Base-by-base conservation (phyloP, 352 stramenopile species). In the Nannochloropsis limnetica region DNA sequence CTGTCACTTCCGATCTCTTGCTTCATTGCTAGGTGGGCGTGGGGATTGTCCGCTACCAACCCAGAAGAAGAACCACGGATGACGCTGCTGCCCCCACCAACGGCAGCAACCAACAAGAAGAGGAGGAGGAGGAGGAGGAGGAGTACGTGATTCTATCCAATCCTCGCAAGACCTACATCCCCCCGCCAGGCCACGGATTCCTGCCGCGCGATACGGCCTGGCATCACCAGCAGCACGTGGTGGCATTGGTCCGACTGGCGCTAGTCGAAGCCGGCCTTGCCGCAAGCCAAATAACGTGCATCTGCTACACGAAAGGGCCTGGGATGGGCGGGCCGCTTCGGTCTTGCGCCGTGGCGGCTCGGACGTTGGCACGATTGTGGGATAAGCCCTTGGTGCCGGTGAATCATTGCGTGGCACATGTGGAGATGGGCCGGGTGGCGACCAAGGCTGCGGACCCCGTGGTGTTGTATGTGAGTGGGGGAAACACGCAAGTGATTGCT, bases 351-450 rank as follows among this genome's bases (percentile, higher is more conserved):
- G 90, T 99, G 1, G 95, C 82, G 32, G 86, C 86, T 5, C 31
- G 86, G 15, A 88, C 80, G 15, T 74, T 89, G 80, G 81, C 81
- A 68, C 83, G 85, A 68, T 81, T 89, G n/a, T 89, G 86, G 86
- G 68, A 81, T 1, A 85, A 81, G 31, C 84, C 85, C 25, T 14
- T 89, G 5, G 79, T 89, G 23, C 85, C 91, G 27, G 96, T 99
- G 80, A 99, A 99, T 90, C 97, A 99, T 88, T 99, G 97, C 89
- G 95, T 99, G 17, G 97, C 93, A 28, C 96, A 99, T 86, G 99
- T 99, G 87, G 96, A 99, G 91, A 99, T 99, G 97, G 97, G 96
- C 14, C 90, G 97, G 74, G 94, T 97, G 20, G 95, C 97, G 15
- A 98, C 95, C 81, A 95, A 95, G 80, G 91, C 92, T 17, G 84